phyloP scores from a whole-genome alignment of 352 stramenopile genomes.

The Phytophthora gonapodyides region DNA sequence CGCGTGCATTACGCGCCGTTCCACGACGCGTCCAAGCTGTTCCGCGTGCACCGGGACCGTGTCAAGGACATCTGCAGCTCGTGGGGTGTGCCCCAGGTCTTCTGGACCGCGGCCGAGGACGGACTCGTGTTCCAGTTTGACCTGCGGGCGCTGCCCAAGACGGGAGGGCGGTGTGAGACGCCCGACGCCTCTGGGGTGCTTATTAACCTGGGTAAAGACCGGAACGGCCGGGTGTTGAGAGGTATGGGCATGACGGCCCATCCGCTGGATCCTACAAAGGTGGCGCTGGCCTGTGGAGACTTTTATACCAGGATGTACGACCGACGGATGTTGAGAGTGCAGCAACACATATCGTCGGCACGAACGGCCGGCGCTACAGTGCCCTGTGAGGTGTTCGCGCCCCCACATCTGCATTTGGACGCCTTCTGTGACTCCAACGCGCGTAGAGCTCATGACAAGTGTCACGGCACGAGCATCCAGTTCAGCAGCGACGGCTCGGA shows the following conservation, averaged over 20 bases:
- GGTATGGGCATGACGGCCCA: conserved; percentile 80
- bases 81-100: conserved; percentile 68
- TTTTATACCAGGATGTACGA: conserved; percentile 84
- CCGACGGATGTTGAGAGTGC: conserved; percentile 71
- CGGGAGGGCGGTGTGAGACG: conserved; percentile 36
- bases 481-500: conserved; percentile 73
- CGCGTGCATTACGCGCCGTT: conserved; percentile 88
- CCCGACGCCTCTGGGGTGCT: conserved; percentile 54
- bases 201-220: conserved; percentile 66
- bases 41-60: conserved; percentile 69
- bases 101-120: conserved; percentile 89
- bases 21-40: conserved; percentile 62
- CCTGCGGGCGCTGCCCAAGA: conserved; percentile 55
- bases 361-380: conserved; percentile 40
- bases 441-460: conserved; percentile 53
- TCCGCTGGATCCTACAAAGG: conserved; percentile 72
- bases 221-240: conserved; percentile 47
- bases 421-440: conserved; percentile 42
- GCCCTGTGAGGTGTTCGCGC: conserved; percentile 69
- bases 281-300: conserved; percentile 76
- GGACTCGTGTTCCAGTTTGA: conserved; percentile 87
- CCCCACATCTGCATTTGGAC: conserved; percentile 79
- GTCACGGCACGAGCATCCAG: conserved; percentile 81
- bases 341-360: conserved; percentile 35
- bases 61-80: conserved; percentile 85